These are phyloP conservation scores for Solanum rostratum DNA, from an alignment of 257 asterid genomes.

Conservation along the genomic window DNA sequence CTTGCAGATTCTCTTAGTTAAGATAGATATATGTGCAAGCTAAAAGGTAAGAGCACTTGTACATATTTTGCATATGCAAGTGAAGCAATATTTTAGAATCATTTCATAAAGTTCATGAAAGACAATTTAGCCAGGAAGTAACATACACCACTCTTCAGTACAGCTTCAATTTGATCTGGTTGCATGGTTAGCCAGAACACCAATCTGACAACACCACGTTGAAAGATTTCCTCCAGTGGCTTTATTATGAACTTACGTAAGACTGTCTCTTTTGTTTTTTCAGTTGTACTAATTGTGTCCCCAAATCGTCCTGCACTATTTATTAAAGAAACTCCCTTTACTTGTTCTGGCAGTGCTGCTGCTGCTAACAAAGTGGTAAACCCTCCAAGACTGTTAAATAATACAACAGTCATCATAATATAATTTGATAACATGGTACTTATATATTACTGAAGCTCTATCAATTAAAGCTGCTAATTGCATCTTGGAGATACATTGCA, in stretches of 20 bases:
- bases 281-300: slow-evolving; percentile 20
- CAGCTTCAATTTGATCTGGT: slow-evolving; percentile 75
- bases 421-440: neutral
- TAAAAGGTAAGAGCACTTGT: neutral
- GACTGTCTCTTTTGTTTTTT: slow-evolving; percentile 39
- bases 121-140: neutral
- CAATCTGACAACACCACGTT: slow-evolving; percentile 67
- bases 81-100: neutral
- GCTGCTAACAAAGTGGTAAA: slow-evolving; percentile 85
- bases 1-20: neutral
- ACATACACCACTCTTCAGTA: slow-evolving; percentile 62
- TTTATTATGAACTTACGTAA: slow-evolving; percentile 39
- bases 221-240: slow-evolving; percentile 65
- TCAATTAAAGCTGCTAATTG: neutral
- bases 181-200: slow-evolving; percentile 91
- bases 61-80: neutral
- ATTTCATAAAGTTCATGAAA: neutral
- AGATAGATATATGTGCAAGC: neutral
- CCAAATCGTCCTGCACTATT: slow-evolving; percentile 87
- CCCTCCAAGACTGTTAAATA: slow-evolving; percentile 78
- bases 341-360: slow-evolving; percentile 52
- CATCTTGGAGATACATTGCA: neutral
- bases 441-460: neutral
- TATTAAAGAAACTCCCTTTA: slow-evolving; percentile 59
- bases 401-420: neutral